phyloP scores from a whole-genome alignment of 345 rosid genomes.

The Aegle marmelos region DNA sequence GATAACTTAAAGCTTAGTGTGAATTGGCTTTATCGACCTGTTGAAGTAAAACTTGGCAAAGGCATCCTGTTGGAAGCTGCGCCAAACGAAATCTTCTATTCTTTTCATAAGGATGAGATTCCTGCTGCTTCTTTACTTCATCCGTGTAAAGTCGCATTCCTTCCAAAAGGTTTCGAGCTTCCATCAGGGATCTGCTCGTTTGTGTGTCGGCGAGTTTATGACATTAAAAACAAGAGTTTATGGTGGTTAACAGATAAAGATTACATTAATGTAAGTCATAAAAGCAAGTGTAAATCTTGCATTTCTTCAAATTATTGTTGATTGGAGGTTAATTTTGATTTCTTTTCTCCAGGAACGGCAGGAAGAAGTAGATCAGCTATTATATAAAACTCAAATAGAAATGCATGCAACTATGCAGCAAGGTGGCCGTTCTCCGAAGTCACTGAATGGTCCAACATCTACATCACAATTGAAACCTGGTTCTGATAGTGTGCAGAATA shows the following conservation, averaged over 20 bases:
- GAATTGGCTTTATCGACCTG: conserved; percentile 85
- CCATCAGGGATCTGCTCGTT: conserved; percentile 72
- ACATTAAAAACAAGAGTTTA: conserved; percentile 55
- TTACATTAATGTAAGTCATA: conserved; percentile 64
- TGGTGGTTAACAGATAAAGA: conserved; percentile 96
- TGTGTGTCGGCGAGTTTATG: conserved; percentile 83
- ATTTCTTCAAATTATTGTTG: neutral
- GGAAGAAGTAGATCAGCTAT: conserved; percentile 70
- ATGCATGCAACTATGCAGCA: conserved; percentile 75
- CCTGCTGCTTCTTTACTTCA: conserved; percentile 80
- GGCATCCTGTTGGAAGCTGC: conserved; percentile 71
- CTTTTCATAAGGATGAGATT: conserved; percentile 91
- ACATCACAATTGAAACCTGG: conserved; percentile 64
- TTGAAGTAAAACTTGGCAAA: conserved; percentile 86
- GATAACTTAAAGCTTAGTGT: conserved; percentile 54
- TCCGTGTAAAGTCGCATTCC: conserved; percentile 93
- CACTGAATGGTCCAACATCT: conserved; percentile 69
- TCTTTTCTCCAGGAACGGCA: conserved; percentile 44
- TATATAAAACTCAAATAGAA: conserved; percentile 57
- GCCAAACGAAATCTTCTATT: conserved; percentile 90
- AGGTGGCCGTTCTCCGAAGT: conserved; percentile 82
- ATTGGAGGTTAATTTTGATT: neutral
- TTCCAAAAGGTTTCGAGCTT: conserved; percentile 72
- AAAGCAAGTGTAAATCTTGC: neutral
- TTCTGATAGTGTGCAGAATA: conserved; percentile 64